A percentile compares a stretch with the other conserved stretches of the same genome.
phyloP scores from a whole-genome alignment of 768 basidiomycete genomes.

The Plicaturopsis crispa region DNA sequence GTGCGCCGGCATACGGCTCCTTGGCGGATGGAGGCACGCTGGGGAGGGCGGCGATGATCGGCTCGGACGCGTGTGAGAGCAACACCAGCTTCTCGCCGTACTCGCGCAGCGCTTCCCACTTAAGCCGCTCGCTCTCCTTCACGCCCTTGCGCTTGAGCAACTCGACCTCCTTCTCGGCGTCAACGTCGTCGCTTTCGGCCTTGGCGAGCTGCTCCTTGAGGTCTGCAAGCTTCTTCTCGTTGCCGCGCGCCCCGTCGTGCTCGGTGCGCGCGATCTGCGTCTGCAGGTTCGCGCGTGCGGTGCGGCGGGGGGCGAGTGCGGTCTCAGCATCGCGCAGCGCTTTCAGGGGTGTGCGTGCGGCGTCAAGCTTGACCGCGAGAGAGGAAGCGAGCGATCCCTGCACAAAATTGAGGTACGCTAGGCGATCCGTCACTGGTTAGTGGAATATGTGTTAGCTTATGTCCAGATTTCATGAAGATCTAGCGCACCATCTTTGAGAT shows the following conservation, averaged over 20 bases:
- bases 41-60: constrained; percentile 58
- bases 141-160: constrained; percentile 71
- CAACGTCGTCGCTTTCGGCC: constrained; percentile 55
- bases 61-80: constrained; percentile 60
- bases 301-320: constrained; percentile 52
- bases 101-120: constrained; percentile 83
- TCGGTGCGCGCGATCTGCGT: constrained; percentile 60
- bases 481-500: constrained; percentile 69
- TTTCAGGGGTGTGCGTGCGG: constrained; percentile 62
- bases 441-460: constrained; percentile 5
- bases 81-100: constrained; percentile 77
- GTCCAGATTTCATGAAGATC: constrained; percentile 4
- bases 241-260: constrained; percentile 54
- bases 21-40: constrained; percentile 51
- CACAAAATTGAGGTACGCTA: constrained; percentile 77
- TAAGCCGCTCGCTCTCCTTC: constrained; percentile 64
- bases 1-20: constrained; percentile 53
- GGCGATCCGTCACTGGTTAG: constrained; percentile 61
- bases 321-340: constrained; percentile 65
- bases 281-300: constrained; percentile 47
- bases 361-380: constrained; percentile 55
- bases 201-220: constrained; percentile 63
- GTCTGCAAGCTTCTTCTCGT: constrained; percentile 63
- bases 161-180: constrained; percentile 62
- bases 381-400: constrained; percentile 59